A percentile compares a stretch with the other conserved stretches of the same genome.
Conservation (phyloP, 1,139 yeast species). For the Pneumocystis sp. region DNA sequence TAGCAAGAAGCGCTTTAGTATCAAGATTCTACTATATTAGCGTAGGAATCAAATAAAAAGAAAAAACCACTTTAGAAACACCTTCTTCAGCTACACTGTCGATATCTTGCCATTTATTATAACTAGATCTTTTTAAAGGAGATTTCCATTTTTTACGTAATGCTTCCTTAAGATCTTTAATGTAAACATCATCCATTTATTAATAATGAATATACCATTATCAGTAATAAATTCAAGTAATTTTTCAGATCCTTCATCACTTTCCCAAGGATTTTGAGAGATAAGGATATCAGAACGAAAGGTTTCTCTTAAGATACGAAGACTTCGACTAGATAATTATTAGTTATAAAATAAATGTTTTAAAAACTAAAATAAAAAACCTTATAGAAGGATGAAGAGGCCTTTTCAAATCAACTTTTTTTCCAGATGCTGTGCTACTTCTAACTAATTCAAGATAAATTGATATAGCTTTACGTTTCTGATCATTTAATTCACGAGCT, state of each 20-base stretch:
- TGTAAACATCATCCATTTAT: not conserved
- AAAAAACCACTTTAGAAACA: constrained; percentile 25
- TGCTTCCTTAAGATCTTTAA: constrained; percentile 32
- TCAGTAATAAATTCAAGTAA: constrained; percentile 53
- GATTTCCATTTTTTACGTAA: constrained; percentile 43
- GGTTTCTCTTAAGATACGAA: constrained; percentile 46
- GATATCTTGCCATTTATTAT: constrained; percentile 70
- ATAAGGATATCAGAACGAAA: constrained; percentile 53
- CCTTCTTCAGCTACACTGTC: constrained; percentile 42
- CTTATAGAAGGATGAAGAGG: constrained; percentile 81
- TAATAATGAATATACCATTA: constrained; percentile 19
- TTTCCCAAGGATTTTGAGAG: constrained; percentile 78
- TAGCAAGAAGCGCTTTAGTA: constrained; percentile 37
- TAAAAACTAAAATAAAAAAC: constrained; percentile 1
- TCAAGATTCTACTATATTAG: constrained; percentile 19
- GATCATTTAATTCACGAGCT: constrained; percentile 62
- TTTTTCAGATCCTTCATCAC: constrained; percentile 37
- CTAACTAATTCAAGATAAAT: constrained; percentile 70
- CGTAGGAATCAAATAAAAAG: constrained; percentile 16
- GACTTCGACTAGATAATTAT: constrained; percentile 26
- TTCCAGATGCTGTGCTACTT: constrained; percentile 31
- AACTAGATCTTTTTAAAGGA: constrained; percentile 34
- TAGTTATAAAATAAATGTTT: not conserved
- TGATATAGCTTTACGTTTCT: constrained; percentile 58
- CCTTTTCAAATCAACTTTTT: constrained; percentile 41